A percentile compares a stretch with the other conserved stretches of the same genome.
phyloP scores from a whole-genome alignment of 2,329 filamentous ascomycete species.

The Leptographium flavum region DNA sequence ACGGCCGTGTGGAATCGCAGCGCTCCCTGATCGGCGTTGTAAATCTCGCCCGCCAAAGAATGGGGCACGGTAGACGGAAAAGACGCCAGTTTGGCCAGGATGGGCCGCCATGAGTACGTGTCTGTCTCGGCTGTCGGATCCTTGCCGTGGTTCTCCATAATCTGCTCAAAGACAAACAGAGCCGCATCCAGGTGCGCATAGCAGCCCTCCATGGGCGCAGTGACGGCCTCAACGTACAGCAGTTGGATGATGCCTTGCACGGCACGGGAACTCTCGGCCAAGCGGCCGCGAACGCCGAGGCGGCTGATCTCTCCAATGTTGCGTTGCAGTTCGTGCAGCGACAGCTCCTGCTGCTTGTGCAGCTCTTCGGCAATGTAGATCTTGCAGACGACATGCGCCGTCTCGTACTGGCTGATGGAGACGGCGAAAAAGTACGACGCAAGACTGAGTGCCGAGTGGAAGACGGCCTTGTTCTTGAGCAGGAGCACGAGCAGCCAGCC shows the following conservation, averaged over 20 bases:
- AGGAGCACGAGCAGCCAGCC: constrained; percentile 46
- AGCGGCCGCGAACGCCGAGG: constrained; percentile 13
- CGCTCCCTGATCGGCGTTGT: constrained; percentile 19
- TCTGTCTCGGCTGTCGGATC: neutral
- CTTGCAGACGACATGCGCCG: constrained; percentile 7
- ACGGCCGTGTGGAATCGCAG: constrained; percentile 19
- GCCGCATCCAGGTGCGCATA: constrained; percentile 29
- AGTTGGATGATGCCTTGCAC: constrained; percentile 27
- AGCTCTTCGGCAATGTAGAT: constrained; percentile 12
- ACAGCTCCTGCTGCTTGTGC: constrained; percentile 17
- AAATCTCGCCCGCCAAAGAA: neutral
- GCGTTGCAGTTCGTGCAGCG: constrained; percentile 14
- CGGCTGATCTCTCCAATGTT: constrained; percentile 13
- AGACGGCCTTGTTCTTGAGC: constrained; percentile 40
- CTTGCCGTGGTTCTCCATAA: constrained; percentile 16
- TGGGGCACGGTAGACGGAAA: neutral
- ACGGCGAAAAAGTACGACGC: constrained; percentile 42
- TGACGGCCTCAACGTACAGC: constrained; percentile 23
- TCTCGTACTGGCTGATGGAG: constrained; percentile 18
- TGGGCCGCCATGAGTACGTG: constrained; percentile 4
- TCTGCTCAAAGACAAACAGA: constrained; percentile 23
- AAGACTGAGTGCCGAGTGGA: constrained; percentile 41
- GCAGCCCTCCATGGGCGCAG: constrained; percentile 22
- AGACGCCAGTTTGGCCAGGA: constrained; percentile 12
- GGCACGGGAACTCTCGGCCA: constrained; percentile 16